These are phyloP conservation scores for Cinchona pubescens DNA, from an alignment of 257 asterid species.

Conservation along the genomic window DNA sequence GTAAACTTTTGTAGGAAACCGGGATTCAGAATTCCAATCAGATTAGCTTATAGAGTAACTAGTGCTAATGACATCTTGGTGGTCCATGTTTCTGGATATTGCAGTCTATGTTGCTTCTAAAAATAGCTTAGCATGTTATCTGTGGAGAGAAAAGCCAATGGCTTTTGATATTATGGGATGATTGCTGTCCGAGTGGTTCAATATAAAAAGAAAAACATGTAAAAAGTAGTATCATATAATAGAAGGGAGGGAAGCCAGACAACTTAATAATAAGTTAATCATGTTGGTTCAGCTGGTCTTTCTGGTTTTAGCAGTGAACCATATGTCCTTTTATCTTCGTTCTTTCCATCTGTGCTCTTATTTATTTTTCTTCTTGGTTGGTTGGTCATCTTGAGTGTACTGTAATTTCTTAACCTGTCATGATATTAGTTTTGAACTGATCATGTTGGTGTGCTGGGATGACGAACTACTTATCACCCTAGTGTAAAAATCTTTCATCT, in stretches of 20 bases:
- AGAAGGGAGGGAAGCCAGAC: background rate
- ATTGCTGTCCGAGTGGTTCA: background rate
- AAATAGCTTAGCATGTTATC: background rate
- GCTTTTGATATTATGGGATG: background rate
- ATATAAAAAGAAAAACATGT: background rate
- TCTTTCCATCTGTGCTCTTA: background rate
- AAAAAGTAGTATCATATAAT: background rate
- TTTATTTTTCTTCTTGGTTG: background rate
- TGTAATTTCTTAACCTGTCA: background rate
- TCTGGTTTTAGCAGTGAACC: slow-evolving; percentile 3
- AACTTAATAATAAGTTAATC: background rate
- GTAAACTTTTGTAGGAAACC: background rate
- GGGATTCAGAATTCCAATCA: background rate
- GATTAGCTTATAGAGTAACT: background rate
- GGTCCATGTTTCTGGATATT: background rate
- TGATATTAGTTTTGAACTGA: background rate
- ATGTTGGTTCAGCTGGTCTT: background rate
- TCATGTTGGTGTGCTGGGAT: background rate
- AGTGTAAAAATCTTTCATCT: background rate
- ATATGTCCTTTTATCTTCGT: background rate
- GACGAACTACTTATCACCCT: background rate
- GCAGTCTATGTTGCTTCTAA: background rate
- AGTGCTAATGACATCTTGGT: background rate
- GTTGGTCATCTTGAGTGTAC: too few species aligned
- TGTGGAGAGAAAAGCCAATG: background rate